A percentile compares a stretch with the other conserved stretches of the same genome.
Conservation (phyloP, 2,329 filamentous ascomycete species). For the Davidsoniella australis region DNA sequence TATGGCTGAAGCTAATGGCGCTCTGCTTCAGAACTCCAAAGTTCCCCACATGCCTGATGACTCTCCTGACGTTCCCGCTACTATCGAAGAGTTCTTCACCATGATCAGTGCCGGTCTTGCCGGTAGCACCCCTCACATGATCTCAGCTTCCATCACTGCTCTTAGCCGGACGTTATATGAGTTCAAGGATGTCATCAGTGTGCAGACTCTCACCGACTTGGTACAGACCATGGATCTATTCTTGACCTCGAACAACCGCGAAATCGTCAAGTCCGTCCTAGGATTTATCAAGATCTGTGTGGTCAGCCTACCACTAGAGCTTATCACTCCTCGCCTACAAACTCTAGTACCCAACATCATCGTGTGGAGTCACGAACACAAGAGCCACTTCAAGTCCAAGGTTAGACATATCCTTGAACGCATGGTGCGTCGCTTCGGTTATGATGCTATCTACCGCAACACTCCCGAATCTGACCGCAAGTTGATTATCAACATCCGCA, state of each 20-base stretch:
- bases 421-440: conserved; percentile 81
- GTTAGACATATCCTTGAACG: conserved; percentile 96
- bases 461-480: conserved; percentile 80
- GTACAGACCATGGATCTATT: conserved; percentile 94
- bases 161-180: conserved; percentile 87
- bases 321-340: conserved; percentile 61
- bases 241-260: conserved; percentile 86
- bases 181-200: conserved; percentile 55
- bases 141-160: conserved; percentile 89
- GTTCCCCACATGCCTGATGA: conserved; percentile 74
- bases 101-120: conserved; percentile 96
- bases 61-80: conserved; percentile 60
- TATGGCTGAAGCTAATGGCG: conserved; percentile 49
- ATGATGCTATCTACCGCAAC: conserved; percentile 59
- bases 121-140: conserved; percentile 88
- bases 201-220: conserved; percentile 60
- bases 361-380: conserved; percentile 95
- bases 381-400: conserved; percentile 89
- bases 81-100: conserved; percentile 87
- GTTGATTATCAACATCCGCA: conserved; percentile 83
- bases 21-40: conserved; percentile 67
- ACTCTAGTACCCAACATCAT: conserved; percentile 78
- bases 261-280: conserved; percentile 86
- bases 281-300: conserved; percentile 95
- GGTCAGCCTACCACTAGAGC: conserved; percentile 61